Evolutionary conservation across 108 stramenopile species (phyloP).

Genomic region (Aureococcus anophagefferens): DNA sequence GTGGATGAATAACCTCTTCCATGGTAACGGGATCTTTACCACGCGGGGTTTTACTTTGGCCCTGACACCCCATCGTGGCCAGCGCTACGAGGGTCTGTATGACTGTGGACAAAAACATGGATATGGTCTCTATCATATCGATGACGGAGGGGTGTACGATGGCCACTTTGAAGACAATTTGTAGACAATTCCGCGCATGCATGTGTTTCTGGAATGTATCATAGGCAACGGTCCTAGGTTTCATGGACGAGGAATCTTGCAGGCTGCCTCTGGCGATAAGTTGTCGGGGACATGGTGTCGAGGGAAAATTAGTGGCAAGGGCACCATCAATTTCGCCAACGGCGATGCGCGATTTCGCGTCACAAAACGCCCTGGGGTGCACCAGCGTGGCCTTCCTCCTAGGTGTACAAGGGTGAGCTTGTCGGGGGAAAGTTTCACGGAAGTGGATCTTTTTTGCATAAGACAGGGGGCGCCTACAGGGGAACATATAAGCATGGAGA

Average conservation of each 20-base stretch:
- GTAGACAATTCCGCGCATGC: not conserved
- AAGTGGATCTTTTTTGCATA: not conserved
- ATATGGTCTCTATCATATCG: not conserved
- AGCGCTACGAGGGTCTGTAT: too few species aligned
- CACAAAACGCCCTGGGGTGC: not conserved
- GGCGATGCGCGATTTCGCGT: not conserved
- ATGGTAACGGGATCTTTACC: constrained; percentile 1
- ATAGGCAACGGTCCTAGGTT: too few species aligned
- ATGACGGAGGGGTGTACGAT: not conserved
- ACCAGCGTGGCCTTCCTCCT: not conserved
- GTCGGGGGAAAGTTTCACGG: not conserved
- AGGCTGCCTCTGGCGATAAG: too few species aligned
- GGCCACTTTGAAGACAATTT: not conserved
- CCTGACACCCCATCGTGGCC: too few species aligned
- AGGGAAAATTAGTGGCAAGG: too few species aligned
- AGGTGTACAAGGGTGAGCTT: not conserved
- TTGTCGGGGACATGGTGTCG: too few species aligned
- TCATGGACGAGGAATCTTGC: too few species aligned
- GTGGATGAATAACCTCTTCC: constrained; percentile 6
- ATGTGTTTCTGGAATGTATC: not conserved
- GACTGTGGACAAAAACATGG: too few species aligned
- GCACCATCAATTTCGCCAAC: too few species aligned
- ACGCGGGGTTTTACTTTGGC: not conserved
- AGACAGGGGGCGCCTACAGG: not conserved
- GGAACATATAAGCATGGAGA: constrained; percentile 3